Conservation (phyloP, 1,284 basidiomycete genomes). For the Rhodotorula sp. region DNA sequence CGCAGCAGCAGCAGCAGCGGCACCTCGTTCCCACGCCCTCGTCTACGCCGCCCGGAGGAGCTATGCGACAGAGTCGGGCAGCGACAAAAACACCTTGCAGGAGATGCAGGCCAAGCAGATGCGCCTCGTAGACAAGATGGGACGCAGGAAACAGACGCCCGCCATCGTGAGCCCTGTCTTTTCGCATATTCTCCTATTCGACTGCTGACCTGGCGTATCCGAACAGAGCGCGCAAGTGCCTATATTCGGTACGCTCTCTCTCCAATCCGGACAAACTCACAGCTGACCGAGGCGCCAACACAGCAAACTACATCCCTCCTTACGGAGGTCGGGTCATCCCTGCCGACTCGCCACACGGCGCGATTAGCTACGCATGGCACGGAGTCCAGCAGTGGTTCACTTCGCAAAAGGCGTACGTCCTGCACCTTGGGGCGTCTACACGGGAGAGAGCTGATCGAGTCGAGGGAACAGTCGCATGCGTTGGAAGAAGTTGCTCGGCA, state of each 20-base stretch:
- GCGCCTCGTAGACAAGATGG: slow-evolving; percentile 35
- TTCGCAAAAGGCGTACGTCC: slow-evolving; percentile 24
- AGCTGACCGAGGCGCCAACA: background rate
- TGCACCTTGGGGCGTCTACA: background rate
- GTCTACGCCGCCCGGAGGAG: background rate
- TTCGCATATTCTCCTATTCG: background rate
- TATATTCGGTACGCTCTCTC: slow-evolving; percentile 25
- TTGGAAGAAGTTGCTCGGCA: slow-evolving; percentile 30
- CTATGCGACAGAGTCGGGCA: slow-evolving; percentile 15
- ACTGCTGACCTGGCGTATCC: background rate
- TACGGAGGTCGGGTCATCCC: slow-evolving; percentile 19
- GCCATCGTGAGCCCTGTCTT: slow-evolving; percentile 19
- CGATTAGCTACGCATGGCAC: slow-evolving; percentile 14
- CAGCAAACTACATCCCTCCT: slow-evolving; percentile 40
- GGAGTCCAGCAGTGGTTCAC: slow-evolving; percentile 8
- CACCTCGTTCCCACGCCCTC: background rate
- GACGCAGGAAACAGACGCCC: slow-evolving; percentile 36
- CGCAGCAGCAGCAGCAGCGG: background rate
- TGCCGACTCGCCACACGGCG: background rate
- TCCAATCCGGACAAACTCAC: too few species aligned
- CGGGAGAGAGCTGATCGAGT: background rate
- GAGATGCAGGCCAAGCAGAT: slow-evolving; percentile 33
- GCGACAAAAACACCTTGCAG: background rate
- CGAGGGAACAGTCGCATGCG: background rate
- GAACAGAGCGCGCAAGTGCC: slow-evolving; percentile 26